Evolutionary conservation across 2,329 filamentous ascomycete genomes (phyloP), one percentile per base, ranked within the genome.

Genomic region (Fusarium clavum): DNA sequence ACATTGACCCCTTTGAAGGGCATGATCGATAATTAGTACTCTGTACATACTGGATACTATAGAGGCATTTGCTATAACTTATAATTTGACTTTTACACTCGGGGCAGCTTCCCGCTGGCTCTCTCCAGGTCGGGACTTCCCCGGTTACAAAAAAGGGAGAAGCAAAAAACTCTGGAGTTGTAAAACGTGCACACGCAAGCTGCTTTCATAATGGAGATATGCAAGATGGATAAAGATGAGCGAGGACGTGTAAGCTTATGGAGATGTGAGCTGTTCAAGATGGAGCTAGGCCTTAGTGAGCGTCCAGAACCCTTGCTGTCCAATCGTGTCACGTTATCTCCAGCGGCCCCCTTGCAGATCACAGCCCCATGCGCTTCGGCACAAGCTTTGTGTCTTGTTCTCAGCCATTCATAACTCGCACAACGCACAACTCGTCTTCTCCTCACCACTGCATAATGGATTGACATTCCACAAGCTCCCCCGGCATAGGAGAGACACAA

Each of bases 401-500:
- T 32, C 57, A 45, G 3, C 9, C 34, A 20, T 53, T 29, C 63
- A 69, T 61, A 71, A 68, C 46, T 49, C 58, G 58, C 64, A 72
- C 59, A 70, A 66, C 57, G 61, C 64, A 72, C 59, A 70, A 66
- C 45, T 48, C 53, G 54, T 55, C 52, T 30, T 22, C 27, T 16
- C n/a, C 56, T 56, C 41, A 40, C 38, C 51, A 57, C 25, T 24
- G 40, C 45, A 64, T 64, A 64, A 64, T 64, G 27, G 29, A 54
- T 63, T 51, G 25, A 34, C 57, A 68, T 64, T 59, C 60, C 61
- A 68, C 65, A 72, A 52, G 57, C 53, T 56, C 57, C 69, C 61
- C 70, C 62, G 68, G 73, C 69, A 75, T 66, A 75, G 70, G 66
- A 73, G 72, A 67, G 69, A 73, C 69, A 71, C 53, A 51, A 45